These are phyloP conservation scores for Tetrapisispora namnaoensis DNA, from an alignment of 805 yeast genomes.

Conservation along the genomic window DNA sequence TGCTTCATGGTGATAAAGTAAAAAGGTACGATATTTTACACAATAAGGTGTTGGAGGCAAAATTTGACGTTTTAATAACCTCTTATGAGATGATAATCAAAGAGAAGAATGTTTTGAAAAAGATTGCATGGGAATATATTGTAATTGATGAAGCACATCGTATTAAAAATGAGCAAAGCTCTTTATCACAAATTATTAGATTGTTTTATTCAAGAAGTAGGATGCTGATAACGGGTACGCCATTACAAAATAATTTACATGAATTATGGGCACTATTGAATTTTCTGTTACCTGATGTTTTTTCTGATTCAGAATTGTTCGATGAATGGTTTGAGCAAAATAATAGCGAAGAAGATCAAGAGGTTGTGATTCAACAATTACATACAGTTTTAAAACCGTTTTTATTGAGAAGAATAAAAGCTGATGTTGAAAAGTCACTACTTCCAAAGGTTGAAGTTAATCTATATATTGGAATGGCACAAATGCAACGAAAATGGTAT, in stretches of 20 bases:
- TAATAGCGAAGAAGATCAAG: slow-evolving; percentile 50
- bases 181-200: slow-evolving; percentile 85
- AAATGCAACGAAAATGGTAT: slow-evolving; percentile 92
- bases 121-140: slow-evolving; percentile 86
- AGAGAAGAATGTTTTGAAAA: slow-evolving; percentile 72
- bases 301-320: slow-evolving; percentile 81
- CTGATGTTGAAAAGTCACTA: slow-evolving; percentile 86
- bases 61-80: slow-evolving; percentile 83
- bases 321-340: slow-evolving; percentile 74
- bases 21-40: slow-evolving; percentile 53
- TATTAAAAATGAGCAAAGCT: slow-evolving; percentile 88
- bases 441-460: slow-evolving; percentile 87
- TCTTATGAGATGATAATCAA: slow-evolving; percentile 90
- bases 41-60: slow-evolving; percentile 51
- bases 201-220: slow-evolving; percentile 78
- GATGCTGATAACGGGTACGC: slow-evolving; percentile 88
- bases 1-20: slow-evolving; percentile 87
- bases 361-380: slow-evolving; percentile 74
- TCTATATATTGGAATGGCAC: slow-evolving; percentile 87
- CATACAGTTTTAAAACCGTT: slow-evolving; percentile 87
- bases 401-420: slow-evolving; percentile 75
- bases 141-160: slow-evolving; percentile 95
- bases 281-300: slow-evolving; percentile 86
- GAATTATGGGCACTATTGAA: slow-evolving; percentile 93
- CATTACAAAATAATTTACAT: slow-evolving; percentile 87